Percentiles rank a stretch among this genome's conserved stretches.
Conservation (phyloP, 2,329 filamentous ascomycete species). For the Neoarthrinium moseri region DNA sequence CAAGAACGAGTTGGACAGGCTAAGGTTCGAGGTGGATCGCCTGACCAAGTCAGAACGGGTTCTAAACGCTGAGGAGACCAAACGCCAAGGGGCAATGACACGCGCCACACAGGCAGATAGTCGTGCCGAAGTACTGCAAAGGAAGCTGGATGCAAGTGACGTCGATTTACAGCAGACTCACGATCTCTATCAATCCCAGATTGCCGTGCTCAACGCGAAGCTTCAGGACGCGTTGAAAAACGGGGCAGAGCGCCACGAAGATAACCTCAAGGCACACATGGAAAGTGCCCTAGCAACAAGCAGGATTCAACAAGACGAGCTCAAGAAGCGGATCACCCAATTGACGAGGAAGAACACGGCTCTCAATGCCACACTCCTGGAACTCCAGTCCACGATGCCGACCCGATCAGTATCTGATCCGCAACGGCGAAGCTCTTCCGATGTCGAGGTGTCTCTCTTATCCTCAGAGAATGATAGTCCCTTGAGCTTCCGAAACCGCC, state of each 20-base stretch:
- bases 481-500: constrained; percentile 32
- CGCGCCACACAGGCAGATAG: constrained; percentile 58
- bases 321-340: constrained; percentile 50
- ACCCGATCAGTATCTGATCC: constrained; percentile 17
- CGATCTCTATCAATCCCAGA: constrained; percentile 46
- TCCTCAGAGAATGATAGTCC: constrained; percentile 35
- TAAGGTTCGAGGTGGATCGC: constrained; percentile 58
- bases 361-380: constrained; percentile 48
- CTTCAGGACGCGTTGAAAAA: constrained; percentile 37
- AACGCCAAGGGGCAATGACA: constrained; percentile 55
- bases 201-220: constrained; percentile 44
- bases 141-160: constrained; percentile 54
- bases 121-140: constrained; percentile 56
- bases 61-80: constrained; percentile 62
- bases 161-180: constrained; percentile 43
- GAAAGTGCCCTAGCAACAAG: constrained; percentile 49
- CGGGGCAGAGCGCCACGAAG: constrained; percentile 22
- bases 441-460: constrained; percentile 31
- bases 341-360: constrained; percentile 52
- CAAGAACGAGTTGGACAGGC: constrained; percentile 56
- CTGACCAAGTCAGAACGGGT: constrained; percentile 62
- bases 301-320: constrained; percentile 50
- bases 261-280: constrained; percentile 36
- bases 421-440: constrained; percentile 21
- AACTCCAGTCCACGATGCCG: constrained; percentile 39